Evolutionary conservation across 2,329 filamentous ascomycete genomes (phyloP).

Genomic region (Biscogniauxia marginata): DNA sequence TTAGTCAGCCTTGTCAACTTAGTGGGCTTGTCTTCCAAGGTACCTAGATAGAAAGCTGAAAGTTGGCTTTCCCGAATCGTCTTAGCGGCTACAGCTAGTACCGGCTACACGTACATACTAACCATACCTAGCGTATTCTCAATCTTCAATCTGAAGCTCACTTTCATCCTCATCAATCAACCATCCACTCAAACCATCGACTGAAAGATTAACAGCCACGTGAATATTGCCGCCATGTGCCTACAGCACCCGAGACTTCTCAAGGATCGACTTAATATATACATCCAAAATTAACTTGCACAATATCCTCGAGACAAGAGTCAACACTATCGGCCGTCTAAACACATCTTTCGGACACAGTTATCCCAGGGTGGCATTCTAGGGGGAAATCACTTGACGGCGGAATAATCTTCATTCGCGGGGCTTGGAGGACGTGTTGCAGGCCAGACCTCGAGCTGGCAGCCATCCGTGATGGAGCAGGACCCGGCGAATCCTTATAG

Average conservation of each 20-base stretch:
- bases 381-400: too few species aligned
- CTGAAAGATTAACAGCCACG: neutral
- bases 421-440: neutral
- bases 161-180: constrained; percentile 14
- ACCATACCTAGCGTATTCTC: constrained; percentile 3
- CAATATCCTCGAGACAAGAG: constrained; percentile 3
- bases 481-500: constrained; percentile 44
- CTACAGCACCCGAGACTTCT: neutral
- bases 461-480: constrained; percentile 36
- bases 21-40: neutral
- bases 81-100: constrained; percentile 11
- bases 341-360: neutral
- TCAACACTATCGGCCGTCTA: neutral
- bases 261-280: neutral
- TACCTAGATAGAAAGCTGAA: neutral
- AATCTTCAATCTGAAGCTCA: constrained; percentile 10
- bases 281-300: neutral
- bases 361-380: too few species aligned
- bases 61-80: constrained; percentile 3
- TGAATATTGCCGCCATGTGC: neutral
- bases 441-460: neutral
- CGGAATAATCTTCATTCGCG: neutral
- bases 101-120: constrained; percentile 5
- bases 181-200: neutral
- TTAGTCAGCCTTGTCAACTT: neutral